Base-by-base conservation (phyloP, 2,329 filamentous ascomycete species). In the Calonectria henricotiae region DNA sequence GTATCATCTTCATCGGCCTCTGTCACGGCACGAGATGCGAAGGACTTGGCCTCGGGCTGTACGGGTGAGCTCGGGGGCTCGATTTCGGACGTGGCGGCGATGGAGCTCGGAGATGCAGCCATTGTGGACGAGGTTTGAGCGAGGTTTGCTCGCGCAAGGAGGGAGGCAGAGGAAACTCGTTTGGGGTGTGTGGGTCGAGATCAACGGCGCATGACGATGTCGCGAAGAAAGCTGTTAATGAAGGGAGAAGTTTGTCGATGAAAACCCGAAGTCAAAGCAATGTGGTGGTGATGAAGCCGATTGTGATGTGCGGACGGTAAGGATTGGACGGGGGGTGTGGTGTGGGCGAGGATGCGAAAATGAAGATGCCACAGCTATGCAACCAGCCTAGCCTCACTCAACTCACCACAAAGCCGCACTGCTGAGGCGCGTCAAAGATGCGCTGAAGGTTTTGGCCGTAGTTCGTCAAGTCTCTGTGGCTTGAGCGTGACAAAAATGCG, bases 1-100 rank as follows among this genome's bases (percentile, higher is more conserved):
- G 82, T 81, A 73, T 86, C 85, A 41, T 88, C 86, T 71, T 88
- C 86, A 60, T 88, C 86, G 66, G 83, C 84, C 68, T 88, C 86
- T 64, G 83, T 84, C 69, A 76, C 79, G 69, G 79, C 81, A 77
- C 83, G 84, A 27, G 85, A 85, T 72, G 82, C 79, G 70, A 87
- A 86, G 3, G 86, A 87, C 76, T 86, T 86, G 74, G 77, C 76
- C 72, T 86, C 85, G 64, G 74, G 74, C 37, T 80, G 81, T 27
- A 75, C 80, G 25, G 86, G 86, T 9, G 86, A 88, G 75, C 85
- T 87, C 25, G 83, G 82, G 1, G 80, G 78, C 67, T 88, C 86
- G 39, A 81, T 76, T 65, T 87, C 86, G 58, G 86, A 87, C 74
- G 83, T 83, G 70, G 80, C 82, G 68, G 79, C 80, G 68, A 80